Evolutionary conservation across 495 filamentous ascomycete genomes (phyloP).

Genomic region (Clavariopsis aquatica): DNA sequence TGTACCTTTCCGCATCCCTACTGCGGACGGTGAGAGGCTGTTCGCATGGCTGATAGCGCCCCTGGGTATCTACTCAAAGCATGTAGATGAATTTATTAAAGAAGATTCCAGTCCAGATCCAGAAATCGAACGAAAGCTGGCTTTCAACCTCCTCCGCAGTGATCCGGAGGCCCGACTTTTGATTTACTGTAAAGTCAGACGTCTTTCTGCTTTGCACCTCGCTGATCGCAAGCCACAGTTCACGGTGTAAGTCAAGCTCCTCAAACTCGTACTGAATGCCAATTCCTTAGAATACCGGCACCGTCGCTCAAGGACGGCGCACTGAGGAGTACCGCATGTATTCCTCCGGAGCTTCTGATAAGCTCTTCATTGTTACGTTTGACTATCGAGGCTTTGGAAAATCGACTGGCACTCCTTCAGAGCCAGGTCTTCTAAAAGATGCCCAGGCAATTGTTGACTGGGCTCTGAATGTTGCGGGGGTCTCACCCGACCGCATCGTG

Average conservation of each 20-base stretch:
- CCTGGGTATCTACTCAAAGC: constrained; percentile 60
- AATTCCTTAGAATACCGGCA: constrained; percentile 61
- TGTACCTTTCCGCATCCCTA: constrained; percentile 63
- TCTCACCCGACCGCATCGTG: constrained; percentile 40
- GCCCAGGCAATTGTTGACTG: constrained; percentile 63
- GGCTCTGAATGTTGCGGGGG: constrained; percentile 48
- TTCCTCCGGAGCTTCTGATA: constrained; percentile 56
- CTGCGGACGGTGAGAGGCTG: constrained; percentile 57
- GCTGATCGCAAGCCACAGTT: constrained; percentile 5
- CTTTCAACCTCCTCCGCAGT: constrained; percentile 62
- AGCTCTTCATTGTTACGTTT: constrained; percentile 61
- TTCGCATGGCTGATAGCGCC: constrained; percentile 76
- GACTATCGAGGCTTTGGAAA: constrained; percentile 45
- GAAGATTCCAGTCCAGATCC: constrained; percentile 54
- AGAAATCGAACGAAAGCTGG: constrained; percentile 56
- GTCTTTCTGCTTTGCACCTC: not conserved
- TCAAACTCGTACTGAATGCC: constrained; percentile 22
- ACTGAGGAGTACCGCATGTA: constrained; percentile 64
- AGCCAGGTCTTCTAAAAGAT: constrained; percentile 39
- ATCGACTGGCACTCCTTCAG: constrained; percentile 39
- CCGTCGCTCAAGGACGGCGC: constrained; percentile 63
- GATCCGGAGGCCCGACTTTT: constrained; percentile 63
- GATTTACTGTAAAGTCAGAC: constrained; percentile 44
- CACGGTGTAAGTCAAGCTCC: constrained; percentile 27
- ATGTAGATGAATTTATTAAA: constrained; percentile 54